Conservation (phyloP, 164 flowering plant species). For the Vitis rupestris region DNA sequence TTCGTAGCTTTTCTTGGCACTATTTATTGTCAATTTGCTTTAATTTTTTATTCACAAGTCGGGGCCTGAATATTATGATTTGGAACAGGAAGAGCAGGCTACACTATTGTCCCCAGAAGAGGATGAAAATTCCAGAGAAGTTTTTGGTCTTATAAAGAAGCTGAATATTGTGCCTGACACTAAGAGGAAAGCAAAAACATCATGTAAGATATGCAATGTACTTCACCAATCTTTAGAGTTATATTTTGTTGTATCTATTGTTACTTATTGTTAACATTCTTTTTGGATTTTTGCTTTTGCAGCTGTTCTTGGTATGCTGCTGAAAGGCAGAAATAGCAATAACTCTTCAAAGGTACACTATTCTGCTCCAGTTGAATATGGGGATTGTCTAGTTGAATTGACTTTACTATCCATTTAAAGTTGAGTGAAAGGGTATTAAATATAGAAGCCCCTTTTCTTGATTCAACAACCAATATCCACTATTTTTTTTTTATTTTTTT, state of each 20-base stretch:
- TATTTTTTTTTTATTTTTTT: background rate
- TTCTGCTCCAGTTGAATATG: slow-evolving; percentile 1
- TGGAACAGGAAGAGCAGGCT: slow-evolving; percentile 49
- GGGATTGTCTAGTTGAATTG: background rate
- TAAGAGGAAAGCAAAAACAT: slow-evolving; percentile 59
- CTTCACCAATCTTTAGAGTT: background rate
- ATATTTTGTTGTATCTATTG: background rate
- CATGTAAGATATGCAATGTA: slow-evolving; percentile 39
- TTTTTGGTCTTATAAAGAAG: slow-evolving; percentile 84
- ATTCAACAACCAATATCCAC: background rate
- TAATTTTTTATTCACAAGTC: background rate
- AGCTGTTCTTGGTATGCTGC: slow-evolving; percentile 51
- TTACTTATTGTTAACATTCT: background rate
- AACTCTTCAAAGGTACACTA: slow-evolving; percentile 58
- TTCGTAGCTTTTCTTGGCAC: no score
- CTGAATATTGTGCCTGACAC: slow-evolving; percentile 59
- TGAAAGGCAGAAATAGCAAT: slow-evolving; percentile 43
- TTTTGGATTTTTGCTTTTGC: slow-evolving; percentile 24
- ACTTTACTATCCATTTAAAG: no score
- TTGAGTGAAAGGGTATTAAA: no score
- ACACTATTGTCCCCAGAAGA: slow-evolving; percentile 54
- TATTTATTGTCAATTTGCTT: no score
- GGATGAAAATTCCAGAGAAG: slow-evolving; percentile 74
- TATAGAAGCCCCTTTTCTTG: background rate
- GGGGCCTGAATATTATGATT: background rate